Evolutionary conservation across 306 rosid species (phyloP).

Genomic region (Styphnolobium japonicum): DNA sequence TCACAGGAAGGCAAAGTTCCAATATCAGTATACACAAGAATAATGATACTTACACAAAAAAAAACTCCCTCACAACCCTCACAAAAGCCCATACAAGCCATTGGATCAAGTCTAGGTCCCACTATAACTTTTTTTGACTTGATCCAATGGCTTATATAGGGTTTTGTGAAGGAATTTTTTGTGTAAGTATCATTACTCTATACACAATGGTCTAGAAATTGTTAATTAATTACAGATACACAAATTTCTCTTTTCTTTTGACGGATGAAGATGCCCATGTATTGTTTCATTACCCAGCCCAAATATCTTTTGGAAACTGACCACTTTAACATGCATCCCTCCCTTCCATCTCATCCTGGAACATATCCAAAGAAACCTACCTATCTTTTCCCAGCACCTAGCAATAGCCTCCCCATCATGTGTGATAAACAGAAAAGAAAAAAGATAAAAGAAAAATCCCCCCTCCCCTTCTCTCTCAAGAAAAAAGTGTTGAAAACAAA

Average conservation of each 20-base stretch:
- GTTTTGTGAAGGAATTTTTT: too few species aligned
- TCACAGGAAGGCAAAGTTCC: too few species aligned
- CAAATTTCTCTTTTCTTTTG: slow-evolving; percentile 8
- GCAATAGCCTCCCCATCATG: slow-evolving; percentile 19
- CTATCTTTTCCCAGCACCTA: background rate
- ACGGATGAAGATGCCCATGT: background rate
- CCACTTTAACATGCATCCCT: background rate
- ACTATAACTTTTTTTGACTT: too few species aligned
- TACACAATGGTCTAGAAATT: background rate
- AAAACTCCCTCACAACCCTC: too few species aligned
- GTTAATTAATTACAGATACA: slow-evolving; percentile 18
- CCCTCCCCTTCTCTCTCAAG: slow-evolving; percentile 28
- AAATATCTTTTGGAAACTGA: background rate
- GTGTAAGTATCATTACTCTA: too few species aligned
- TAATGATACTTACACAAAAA: too few species aligned
- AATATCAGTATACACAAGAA: too few species aligned
- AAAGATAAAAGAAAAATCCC: slow-evolving; percentile 13
- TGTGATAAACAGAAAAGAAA: too few species aligned
- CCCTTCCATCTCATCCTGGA: background rate
- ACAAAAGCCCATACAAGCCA: too few species aligned
- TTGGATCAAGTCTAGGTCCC: too few species aligned
- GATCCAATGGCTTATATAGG: too few species aligned
- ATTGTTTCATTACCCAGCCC: background rate
- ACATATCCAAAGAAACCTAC: background rate
- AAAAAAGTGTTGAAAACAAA: background rate